Evolutionary conservation across 1,139 yeast species (phyloP), one percentile per base, ranked within the genome.

Genomic region (Lodderomyces orthopsilosis): DNA sequence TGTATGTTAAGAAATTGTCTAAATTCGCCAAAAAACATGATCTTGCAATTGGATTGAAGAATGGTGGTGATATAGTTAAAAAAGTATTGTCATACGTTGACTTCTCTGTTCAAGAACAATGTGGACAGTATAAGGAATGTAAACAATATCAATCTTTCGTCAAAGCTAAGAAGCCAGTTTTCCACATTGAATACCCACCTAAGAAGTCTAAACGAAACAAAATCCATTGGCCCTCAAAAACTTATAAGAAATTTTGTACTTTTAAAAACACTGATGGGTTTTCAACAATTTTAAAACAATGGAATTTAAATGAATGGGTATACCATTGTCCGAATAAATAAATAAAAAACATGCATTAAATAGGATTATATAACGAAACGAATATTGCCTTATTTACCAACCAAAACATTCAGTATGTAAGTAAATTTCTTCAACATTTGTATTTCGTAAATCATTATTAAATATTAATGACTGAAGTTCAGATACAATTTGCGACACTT

Each of bases 321-420:
- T 35, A 40, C 23, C 26, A 35, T 9, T 40, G 42, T 23, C 34
- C 34, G 10, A 27, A 9, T 27, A 27, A 27, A n/a, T 27, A 9
- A 27, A 27, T 27, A 27, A 27, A 27, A 15, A 30, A 14, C 12
- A 14, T 14, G 12, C 15, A n/a, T 7, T 30, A 15, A 24, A 24
- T 7, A 7, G n/a, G n/a, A n/a, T n/a, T n/a, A n/a, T n/a, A n/a
- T n/a, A n/a, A n/a, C n/a, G n/a, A n/a, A n/a, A n/a, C n/a, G n/a
- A 12, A 24, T 12, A 24, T 23, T 19, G 15, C 19, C 40, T 46
- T 19, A 3, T 18, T 17, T 51, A 79, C 84, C 83, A 81, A 0
- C 81, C 81, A 57, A 78, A 81, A 24, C 74, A 59, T 52, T 81
- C 86, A 0, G 83, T 76, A 50, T 81, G 85, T 38, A 81, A 59